Evolutionary conservation across 768 basidiomycete species (phyloP).

Genomic region (Lactifluus subvellereus): DNA sequence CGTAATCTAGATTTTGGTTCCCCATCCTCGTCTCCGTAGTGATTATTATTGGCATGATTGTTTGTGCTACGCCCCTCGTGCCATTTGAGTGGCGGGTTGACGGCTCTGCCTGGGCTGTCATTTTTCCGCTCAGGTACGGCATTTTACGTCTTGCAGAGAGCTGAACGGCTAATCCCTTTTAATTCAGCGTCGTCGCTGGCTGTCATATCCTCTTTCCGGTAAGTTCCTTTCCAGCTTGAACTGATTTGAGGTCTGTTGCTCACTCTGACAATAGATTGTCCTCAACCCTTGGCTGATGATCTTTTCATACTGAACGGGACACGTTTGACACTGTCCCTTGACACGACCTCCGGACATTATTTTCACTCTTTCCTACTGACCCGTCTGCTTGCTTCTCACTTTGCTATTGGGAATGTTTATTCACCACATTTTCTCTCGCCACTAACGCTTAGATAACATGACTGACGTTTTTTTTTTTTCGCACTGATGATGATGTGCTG

Average conservation of each 20-base stretch:
- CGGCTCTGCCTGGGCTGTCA: conserved; percentile 61
- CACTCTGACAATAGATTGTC: conserved; percentile 46
- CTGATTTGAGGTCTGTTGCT: conserved; percentile 28
- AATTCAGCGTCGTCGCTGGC: conserved; percentile 46
- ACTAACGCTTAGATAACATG: background rate
- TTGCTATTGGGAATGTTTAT: background rate
- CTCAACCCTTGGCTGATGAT: conserved; percentile 89
- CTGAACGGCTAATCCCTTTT: background rate
- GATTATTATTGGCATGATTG: conserved; percentile 49
- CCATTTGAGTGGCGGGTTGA: conserved; percentile 63
- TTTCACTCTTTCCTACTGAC: background rate
- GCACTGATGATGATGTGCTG: background rate
- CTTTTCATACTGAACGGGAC: conserved; percentile 47
- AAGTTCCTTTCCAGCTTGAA: conserved; percentile 28
- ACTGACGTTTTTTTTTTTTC: background rate
- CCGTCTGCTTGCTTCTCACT: background rate
- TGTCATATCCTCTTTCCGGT: conserved; percentile 77
- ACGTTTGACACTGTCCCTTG: background rate
- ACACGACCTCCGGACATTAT: background rate
- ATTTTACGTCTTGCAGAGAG: conserved; percentile 7
- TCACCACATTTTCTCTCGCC: background rate
- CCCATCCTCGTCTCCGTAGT: conserved; percentile 51
- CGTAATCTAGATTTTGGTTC: conserved; percentile 48
- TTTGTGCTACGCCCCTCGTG: conserved; percentile 49
- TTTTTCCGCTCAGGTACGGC: conserved; percentile 65